Evolutionary conservation across 2,329 filamentous ascomycete species (phyloP), one percentile per base, ranked within the genome.

Genomic region (Aspergillus neotritici): DNA sequence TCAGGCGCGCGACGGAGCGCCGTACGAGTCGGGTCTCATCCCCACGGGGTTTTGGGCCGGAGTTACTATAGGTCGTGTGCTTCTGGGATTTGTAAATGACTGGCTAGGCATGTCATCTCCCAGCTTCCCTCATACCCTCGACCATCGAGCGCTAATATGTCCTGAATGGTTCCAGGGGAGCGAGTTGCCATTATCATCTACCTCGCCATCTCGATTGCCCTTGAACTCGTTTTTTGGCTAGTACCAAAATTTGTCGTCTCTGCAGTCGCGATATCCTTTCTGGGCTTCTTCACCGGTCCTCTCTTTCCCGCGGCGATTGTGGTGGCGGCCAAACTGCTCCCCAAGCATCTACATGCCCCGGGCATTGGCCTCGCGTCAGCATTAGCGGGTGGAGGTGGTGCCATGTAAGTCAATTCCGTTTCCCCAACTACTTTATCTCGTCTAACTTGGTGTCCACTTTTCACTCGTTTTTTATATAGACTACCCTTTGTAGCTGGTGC

Each of bases 1-100:
- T n/a, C 68, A 76, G 17, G 80, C 85, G 9, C 75, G 86, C 6
- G 62, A 80, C 17, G 83, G 80, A 3, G 74, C 70, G 16, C 68
- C 78, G 0, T 87, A 87, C 55, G 71, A 78, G 4, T 79, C 81
- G 12, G 85, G 85, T 3, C 76, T 88, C 63, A 78, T 78, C 0
- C 80, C 79, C 0, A 88, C 83, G 0, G 80, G 84, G 0, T 90
- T 88, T 66, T 90, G 86, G 86, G 76, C 84, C 33, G 86, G 86
- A 0, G 72, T 90, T 50, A 87, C 85, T 0, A 57, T 86, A 1
- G 86, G 86, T 0, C 72, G 86, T 2, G 67, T 89, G 4, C 60
- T 80, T 0, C 67, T 90, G 11, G 83, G 84, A 0, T 88, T 89
- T 5, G 46, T 52, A 28, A 55, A 85, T 5, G 80, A 80, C 5